Percentiles rank a stretch among this genome's conserved stretches.
phyloP scores from a whole-genome alignment of 2,329 filamentous ascomycete species.

The Colletotrichum karsti region DNA sequence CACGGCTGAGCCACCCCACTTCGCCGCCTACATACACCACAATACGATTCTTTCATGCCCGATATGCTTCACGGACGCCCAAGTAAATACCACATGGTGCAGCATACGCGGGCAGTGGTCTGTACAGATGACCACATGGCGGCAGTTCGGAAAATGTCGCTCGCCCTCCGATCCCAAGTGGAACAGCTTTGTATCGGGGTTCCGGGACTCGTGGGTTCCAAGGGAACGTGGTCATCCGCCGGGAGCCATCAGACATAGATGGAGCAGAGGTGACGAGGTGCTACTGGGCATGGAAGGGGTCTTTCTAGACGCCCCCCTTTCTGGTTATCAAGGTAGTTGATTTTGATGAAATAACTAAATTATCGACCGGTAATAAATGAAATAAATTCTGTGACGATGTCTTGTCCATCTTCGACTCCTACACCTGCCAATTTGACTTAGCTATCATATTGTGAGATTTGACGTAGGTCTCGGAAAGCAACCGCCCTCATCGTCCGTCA shows the following conservation, averaged over 20 bases:
- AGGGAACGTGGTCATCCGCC: not conserved
- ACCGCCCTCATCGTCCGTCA: too few species aligned
- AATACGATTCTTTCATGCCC: constrained; percentile 17
- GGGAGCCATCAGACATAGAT: constrained; percentile 7
- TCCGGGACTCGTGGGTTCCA: too few species aligned
- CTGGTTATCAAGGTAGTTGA: too few species aligned
- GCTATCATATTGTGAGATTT: too few species aligned
- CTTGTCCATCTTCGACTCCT: too few species aligned
- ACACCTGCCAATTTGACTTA: too few species aligned
- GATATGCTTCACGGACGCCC: constrained; percentile 23
- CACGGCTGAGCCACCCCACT: not conserved
- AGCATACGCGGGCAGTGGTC: constrained; percentile 3
- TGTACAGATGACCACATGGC: constrained; percentile 19
- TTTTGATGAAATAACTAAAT: too few species aligned
- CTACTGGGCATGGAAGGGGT: constrained; percentile 19
- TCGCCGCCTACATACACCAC: not conserved
- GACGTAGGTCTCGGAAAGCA: too few species aligned
- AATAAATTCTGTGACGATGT: too few species aligned
- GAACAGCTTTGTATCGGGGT: not conserved
- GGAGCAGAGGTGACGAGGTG: not conserved
- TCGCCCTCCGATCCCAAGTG: constrained; percentile 22
- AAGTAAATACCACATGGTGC: not conserved
- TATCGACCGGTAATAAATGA: too few species aligned
- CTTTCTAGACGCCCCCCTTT: too few species aligned
- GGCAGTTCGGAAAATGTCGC: constrained; percentile 20